These are phyloP conservation scores for Tolypocladium inflatum DNA, from an alignment of 2,329 filamentous ascomycete species.

Conservation along the genomic window DNA sequence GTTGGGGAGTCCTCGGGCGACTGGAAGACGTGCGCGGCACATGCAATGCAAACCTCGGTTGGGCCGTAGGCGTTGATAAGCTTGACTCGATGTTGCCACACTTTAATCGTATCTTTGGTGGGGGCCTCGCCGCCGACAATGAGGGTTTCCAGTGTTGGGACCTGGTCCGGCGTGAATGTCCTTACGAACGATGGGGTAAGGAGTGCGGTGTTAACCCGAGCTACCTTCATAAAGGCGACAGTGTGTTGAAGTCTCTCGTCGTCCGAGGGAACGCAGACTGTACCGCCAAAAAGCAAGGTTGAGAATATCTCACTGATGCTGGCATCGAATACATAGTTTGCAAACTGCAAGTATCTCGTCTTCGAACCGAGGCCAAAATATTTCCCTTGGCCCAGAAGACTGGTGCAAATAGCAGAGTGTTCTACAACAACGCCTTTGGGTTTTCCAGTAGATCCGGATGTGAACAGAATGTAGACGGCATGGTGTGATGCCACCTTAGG, in stretches of 20 bases:
- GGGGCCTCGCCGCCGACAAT: background rate
- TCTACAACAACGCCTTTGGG: conserved; percentile 17
- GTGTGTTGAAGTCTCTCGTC: conserved; percentile 4
- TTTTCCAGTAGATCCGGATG: conserved; percentile 15
- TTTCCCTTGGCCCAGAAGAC: conserved; percentile 35
- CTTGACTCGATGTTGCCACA: background rate
- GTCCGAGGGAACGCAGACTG: conserved; percentile 12
- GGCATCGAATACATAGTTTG: conserved; percentile 40
- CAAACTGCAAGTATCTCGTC: conserved; percentile 31
- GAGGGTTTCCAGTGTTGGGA: background rate
- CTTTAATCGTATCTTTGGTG: background rate
- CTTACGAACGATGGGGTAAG: background rate
- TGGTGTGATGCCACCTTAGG: background rate
- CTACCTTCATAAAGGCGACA: background rate
- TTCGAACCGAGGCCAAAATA: background rate
- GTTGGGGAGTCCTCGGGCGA: background rate
- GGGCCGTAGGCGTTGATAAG: conserved; percentile 4
- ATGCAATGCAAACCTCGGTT: background rate
- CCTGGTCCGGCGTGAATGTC: background rate
- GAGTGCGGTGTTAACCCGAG: background rate
- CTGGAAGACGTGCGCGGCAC: background rate
- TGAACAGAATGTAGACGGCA: conserved; percentile 15
- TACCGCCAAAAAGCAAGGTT: conserved; percentile 9
- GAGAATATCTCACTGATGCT: conserved; percentile 21
- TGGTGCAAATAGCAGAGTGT: conserved; percentile 31